Evolutionary conservation across 441 rosid species (phyloP), one percentile per base, ranked within the genome.

Genomic region (Syzygium malaccense): DNA sequence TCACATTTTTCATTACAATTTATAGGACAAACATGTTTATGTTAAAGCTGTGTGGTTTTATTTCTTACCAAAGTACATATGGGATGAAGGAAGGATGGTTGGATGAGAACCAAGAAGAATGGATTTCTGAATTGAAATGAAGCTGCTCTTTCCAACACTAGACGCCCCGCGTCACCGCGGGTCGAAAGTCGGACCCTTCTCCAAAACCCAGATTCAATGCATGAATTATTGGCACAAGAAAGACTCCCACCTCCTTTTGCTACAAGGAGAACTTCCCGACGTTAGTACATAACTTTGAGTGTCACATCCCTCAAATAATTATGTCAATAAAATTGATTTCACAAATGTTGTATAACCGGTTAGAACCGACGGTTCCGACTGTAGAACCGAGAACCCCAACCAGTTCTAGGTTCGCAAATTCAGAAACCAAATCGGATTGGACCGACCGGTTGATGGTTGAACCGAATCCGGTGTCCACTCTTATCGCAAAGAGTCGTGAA

Each of bases 91-190:
- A 88, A 88, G 64, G 91, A 60, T 66, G 93, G 91, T 18, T 89
- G 90, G 90, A 91, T 89, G 87, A 57, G 85, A 83, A 80, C 56
- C 51, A 54, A 53, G 85, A 91, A 89, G 37, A 60, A 88, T 5
- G 88, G 94, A 25, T 87, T 88, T 30, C 85, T 55, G 14, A 91
- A 89, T 75, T 11, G 60, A 56, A 56, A 56, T 20, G 60, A 56
- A 56, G 60, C 60, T 8, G 60, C 60, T 20, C 37, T 68, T 18
- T 68, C 79, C 79, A 68, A 25, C 79, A 18, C 0, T 68, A 18
- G 45, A 2, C 4, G 26, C 79, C 48, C 48, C 33, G 19, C 41
- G 8, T 8, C 41, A 68, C 37, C 4, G 45, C 79, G 26, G 41
- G 48, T 1, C 79, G 10, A 32, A 68, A 25, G 26, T 68, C 10